These are phyloP conservation scores for Teratosphaeria destructans DNA, from an alignment of 2,329 filamentous ascomycete species.

Conservation along the genomic window DNA sequence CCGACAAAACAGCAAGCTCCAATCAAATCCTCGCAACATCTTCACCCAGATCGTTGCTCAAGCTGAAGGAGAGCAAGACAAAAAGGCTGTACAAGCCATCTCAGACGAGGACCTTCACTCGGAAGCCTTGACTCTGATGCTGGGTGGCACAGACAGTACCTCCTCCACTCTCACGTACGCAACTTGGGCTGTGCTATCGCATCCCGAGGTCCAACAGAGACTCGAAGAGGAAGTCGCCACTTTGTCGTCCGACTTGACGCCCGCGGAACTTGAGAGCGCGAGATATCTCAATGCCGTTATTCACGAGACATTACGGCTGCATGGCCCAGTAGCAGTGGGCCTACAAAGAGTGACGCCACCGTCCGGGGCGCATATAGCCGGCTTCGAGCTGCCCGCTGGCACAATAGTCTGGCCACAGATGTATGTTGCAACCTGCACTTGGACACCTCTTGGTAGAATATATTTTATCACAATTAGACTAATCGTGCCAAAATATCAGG, in stretches of 20 bases:
- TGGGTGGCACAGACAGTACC: not conserved
- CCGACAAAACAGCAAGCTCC: not conserved
- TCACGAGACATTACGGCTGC: not conserved
- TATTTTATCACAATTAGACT: not conserved
- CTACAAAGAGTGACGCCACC: not conserved
- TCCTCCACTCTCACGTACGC: not conserved
- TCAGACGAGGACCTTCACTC: not conserved
- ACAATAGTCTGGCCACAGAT: not conserved
- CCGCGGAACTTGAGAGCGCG: not conserved
- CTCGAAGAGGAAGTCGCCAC: not conserved
- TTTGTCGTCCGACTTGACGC: not conserved
- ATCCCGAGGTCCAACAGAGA: not conserved
- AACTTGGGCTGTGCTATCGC: not conserved
- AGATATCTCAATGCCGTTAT: not conserved
- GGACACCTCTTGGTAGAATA: not conserved
- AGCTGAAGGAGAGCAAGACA: not conserved
- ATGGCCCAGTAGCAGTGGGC: not conserved
- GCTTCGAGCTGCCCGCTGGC: not conserved
- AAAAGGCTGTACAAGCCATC: not conserved
- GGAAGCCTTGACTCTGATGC: not conserved
- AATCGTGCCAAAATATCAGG: not conserved
- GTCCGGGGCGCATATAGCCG: not conserved
- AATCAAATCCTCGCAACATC: not conserved
- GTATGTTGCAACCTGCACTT: not conserved
- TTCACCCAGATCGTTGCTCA: not conserved